Percentiles rank a stretch among this genome's conserved stretches.
Evolutionary conservation across 371 early-diverging fungal species (phyloP).

Genomic region (Mortierella sp.): DNA sequence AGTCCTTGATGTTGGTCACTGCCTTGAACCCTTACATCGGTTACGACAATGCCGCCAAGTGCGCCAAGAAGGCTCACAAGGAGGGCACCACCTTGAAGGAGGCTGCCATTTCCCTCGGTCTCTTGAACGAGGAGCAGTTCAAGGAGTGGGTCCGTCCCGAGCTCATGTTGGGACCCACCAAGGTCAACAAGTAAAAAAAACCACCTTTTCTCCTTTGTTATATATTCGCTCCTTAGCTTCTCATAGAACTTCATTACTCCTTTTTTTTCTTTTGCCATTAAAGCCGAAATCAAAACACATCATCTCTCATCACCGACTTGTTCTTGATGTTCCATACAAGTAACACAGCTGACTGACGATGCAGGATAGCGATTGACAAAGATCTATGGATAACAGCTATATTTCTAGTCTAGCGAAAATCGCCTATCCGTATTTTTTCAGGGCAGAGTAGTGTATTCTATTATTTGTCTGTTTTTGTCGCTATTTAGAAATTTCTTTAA

Average conservation of each 20-base stretch:
- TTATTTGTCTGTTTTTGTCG: no score
- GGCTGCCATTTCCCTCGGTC: constrained; percentile 83
- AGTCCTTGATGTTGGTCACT: constrained; percentile 91
- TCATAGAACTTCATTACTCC: constrained; percentile 10
- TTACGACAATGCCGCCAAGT: constrained; percentile 89
- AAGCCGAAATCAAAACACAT: neutral
- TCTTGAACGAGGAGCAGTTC: constrained; percentile 89
- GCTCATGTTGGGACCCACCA: constrained; percentile 80
- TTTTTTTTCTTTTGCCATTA: neutral
- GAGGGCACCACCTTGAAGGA: constrained; percentile 80
- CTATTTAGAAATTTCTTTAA: neutral
- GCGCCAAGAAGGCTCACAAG: constrained; percentile 97
- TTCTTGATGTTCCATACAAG: no score
- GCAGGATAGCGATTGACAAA: no score
- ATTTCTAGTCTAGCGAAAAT: no score
- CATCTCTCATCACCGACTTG: neutral
- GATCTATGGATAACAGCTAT: no score
- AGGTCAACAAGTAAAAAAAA: constrained; percentile 26
- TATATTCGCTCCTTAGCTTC: neutral
- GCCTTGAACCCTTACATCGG: constrained; percentile 93
- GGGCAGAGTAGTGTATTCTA: neutral
- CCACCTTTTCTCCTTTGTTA: neutral
- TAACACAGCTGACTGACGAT: no score
- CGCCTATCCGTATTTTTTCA: no score
- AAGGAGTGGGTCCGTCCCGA: constrained; percentile 93